Evolutionary conservation across 1,284 basidiomycete genomes (phyloP).

Genomic region (Puccinia hordei): DNA sequence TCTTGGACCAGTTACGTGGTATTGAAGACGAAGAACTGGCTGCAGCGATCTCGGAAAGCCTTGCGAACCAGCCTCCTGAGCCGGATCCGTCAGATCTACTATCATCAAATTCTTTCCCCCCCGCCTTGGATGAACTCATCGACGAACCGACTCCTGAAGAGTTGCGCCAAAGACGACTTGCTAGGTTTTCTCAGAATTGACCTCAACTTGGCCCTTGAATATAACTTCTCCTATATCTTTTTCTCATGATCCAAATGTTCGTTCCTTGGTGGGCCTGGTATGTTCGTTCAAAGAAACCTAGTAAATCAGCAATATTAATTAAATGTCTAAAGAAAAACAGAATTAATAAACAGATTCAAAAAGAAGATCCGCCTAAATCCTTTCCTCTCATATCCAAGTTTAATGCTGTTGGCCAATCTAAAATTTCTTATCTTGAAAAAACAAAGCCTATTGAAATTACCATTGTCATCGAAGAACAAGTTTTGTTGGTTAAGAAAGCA

Average conservation of each 20-base stretch:
- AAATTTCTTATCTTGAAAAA: no score
- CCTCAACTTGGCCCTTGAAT: background rate
- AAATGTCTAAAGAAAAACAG: background rate
- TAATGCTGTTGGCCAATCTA: no score
- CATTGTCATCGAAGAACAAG: no score
- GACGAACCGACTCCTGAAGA: conserved; percentile 49
- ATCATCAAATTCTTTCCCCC: background rate
- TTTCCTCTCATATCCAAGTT: no score
- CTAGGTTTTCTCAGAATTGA: conserved; percentile 39
- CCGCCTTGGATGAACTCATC: background rate
- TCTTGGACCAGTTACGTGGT: background rate
- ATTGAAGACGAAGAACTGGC: conserved; percentile 31
- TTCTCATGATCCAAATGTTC: background rate
- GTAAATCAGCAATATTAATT: no score
- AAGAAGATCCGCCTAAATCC: background rate
- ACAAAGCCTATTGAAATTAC: no score
- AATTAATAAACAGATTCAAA: background rate
- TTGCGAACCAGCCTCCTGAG: background rate
- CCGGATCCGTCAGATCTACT: background rate
- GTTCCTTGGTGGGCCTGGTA: no score
- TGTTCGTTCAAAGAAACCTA: background rate
- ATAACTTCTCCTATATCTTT: background rate
- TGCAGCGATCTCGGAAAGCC: conserved; percentile 37
- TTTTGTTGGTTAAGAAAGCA: background rate
- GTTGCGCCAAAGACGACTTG: conserved; percentile 31